Percentiles rank a stretch among this genome's conserved stretches.
These are phyloP conservation scores for Aspergillus oerlinghausenensis DNA, from an alignment of 2,329 filamentous ascomycete species.

Conservation along the genomic window DNA sequence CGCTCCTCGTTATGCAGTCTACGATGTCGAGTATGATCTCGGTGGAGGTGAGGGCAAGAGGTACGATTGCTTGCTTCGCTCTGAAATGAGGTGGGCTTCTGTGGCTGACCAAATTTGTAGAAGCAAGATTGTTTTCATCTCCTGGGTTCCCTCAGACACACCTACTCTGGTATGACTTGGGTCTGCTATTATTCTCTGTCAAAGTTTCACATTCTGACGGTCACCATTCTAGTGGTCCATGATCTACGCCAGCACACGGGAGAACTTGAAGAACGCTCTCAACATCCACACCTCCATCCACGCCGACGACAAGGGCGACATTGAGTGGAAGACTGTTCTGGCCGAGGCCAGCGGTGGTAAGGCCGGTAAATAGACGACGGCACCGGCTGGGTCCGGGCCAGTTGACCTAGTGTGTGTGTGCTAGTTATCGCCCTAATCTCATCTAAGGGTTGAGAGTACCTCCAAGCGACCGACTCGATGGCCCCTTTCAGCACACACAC, in stretches of 20 bases:
- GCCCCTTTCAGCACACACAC: slow-evolving; percentile 25
- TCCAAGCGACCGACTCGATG: slow-evolving; percentile 24
- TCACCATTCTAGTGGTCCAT: slow-evolving; percentile 38
- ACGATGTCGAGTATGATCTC: slow-evolving; percentile 48
- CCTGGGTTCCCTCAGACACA: slow-evolving; percentile 41
- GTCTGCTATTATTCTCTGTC: not conserved
- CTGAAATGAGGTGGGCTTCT: not conserved
- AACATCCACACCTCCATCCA: slow-evolving; percentile 40
- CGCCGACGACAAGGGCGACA: slow-evolving; percentile 39
- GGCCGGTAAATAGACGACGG: slow-evolving; percentile 33
- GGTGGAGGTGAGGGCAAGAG: slow-evolving; percentile 45
- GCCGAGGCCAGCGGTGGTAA: slow-evolving; percentile 39
- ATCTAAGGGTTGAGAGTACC: slow-evolving; percentile 15
- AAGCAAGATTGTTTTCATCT: slow-evolving; percentile 51
- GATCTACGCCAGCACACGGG: slow-evolving; percentile 48
- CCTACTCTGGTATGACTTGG: slow-evolving; percentile 34
- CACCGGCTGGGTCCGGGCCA: slow-evolving; percentile 34
- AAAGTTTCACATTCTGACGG: slow-evolving; percentile 12
- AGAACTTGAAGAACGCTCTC: slow-evolving; percentile 46
- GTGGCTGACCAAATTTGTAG: slow-evolving; percentile 26
- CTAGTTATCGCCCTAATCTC: slow-evolving; percentile 14
- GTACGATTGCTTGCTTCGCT: slow-evolving; percentile 25
- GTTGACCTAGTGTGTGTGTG: slow-evolving; percentile 21
- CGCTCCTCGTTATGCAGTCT: slow-evolving; percentile 47
- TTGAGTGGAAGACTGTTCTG: slow-evolving; percentile 40